Evolutionary conservation across 352 stramenopile genomes (phyloP), one percentile per base, ranked within the genome.

Genomic region (Elongisporangium anandrum): DNA sequence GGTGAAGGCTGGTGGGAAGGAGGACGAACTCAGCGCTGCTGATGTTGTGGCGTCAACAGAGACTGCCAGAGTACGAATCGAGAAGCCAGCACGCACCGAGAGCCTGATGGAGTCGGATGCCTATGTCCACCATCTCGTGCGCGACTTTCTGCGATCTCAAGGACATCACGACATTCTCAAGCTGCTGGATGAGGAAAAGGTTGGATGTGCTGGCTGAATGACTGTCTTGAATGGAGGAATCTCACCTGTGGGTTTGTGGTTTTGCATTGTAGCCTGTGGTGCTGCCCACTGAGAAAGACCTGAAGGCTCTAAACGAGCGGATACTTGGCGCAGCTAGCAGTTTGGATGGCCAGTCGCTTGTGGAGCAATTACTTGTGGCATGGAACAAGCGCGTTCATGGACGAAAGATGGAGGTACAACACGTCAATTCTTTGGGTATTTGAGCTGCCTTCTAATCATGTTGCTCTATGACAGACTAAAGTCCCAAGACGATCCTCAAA

Each of bases 101-200:
- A 41, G 29, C 29, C 29, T 41, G 29, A 41, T 41, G 29, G 24
- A 61, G 52, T 57, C 61, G 8, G 68, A 79, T 13, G 57, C 65
- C 16, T 75, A 74, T 26, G 64, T 81, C 16, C 66, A 85, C 26
- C 68, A 83, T 38, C 66, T 89, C n/a, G 71, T 90, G n/a, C 77
- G 75, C 2, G 74, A 88, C 22, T 88, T 86, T 38, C 65, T 92
- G 10, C 63, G 71, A 21, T 68, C 70, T 10, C 73, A 79, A 34
- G 70, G 72, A 51, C 70, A 72, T 0, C 62, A 70, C 2, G 60
- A 73, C 15, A 62, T 88, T 55, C 61, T 73, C 21, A 54, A 65
- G 29, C 56, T 81, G 55, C 67, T 88, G 34, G 75, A 84, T 7
- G 57, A 70, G 59, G 76, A 88, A 61, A 62, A 56, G 56, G 64